phyloP scores from a whole-genome alignment of 495 filamentous ascomycete species.

The Cryomyces minteri region DNA sequence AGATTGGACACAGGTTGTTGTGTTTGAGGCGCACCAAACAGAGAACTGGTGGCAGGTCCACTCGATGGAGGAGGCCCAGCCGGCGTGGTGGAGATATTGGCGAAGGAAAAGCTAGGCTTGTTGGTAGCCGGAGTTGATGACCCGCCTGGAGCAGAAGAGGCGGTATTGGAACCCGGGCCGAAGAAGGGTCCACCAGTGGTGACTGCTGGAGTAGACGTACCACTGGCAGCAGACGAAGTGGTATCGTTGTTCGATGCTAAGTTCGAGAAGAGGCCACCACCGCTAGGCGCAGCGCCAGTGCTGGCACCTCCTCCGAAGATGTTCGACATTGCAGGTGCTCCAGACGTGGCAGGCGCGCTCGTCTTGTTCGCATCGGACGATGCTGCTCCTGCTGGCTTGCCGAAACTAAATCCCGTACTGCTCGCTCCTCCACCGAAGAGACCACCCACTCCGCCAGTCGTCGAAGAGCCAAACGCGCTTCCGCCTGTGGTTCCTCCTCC shows the following conservation, averaged over 20 bases:
- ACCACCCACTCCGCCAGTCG: background rate
- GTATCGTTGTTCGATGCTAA: background rate
- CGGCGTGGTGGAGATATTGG: constrained; percentile 40
- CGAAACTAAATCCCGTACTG: constrained; percentile 9
- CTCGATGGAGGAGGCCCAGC: constrained; percentile 37
- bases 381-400: constrained; percentile 1
- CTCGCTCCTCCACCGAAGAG: background rate
- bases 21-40: constrained; percentile 1
- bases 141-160: constrained; percentile 1
- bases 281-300: background rate
- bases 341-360: background rate
- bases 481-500: background rate
- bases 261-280: too few species aligned
- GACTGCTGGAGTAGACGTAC: too few species aligned
- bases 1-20: background rate
- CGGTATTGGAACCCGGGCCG: background rate
- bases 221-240: background rate
- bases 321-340: background rate
- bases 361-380: background rate
- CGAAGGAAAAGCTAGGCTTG: constrained; percentile 25
- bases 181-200: too few species aligned
- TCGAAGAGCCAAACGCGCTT: background rate
- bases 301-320: background rate
- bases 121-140: constrained; percentile 13
- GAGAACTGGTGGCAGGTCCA: background rate